Base-by-base conservation (phyloP, 2,329 filamentous ascomycete genomes). In the Myriosclerotinia scirpicola region DNA sequence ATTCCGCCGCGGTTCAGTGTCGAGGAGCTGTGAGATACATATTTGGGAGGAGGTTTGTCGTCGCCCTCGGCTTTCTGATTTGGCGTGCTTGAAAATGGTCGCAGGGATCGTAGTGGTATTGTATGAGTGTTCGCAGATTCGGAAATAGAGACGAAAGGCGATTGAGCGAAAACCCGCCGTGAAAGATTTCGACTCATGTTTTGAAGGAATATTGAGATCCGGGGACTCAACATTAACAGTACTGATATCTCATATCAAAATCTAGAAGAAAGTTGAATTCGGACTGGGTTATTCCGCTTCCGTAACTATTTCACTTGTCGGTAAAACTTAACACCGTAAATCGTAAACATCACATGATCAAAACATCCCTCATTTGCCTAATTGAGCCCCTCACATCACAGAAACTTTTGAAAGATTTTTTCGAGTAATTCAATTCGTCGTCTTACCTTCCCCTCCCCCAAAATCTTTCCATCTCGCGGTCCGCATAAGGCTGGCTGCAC, bases 1-100 rank as follows among this genome's bases (percentile, higher is more conserved):
- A 14, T 22, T 3, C 48, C 46, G 12, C 60, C 48, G 1, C n/a
- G 8, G 11, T 7, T 63, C 7, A 44, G 15, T 5, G 50, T 40
- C 22, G 46, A 44, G 36, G 15, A 8, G n/a, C 20, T 44, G 46
- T 66, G 54, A 46, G 50, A 48, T 44, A 42, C 42, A 54, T 40
- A 20, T 12, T 61, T 44, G 36, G 52, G 58, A 54, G 59, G 40
- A 34, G 56, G 30, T 34, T 67, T 58, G 22, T 52, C 54, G 42
- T 69, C 66, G 54, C 65, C 67, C 55, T 70, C 69, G 40, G 72
- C 67, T 66, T 68, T 70, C 68, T 69, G 69, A 42, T 68, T 71
- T 48, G 67, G 65, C 20, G 77, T 74, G 15, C 73, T 74, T 1
- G 79, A 79, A 64, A 81, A 78, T 1, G 71, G 67, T 67, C 75